Evolutionary conservation across 225 moss, liverwort and hornwort genomes (phyloP).

Genomic region (Bryoerythrophyllum caledonicum): DNA sequence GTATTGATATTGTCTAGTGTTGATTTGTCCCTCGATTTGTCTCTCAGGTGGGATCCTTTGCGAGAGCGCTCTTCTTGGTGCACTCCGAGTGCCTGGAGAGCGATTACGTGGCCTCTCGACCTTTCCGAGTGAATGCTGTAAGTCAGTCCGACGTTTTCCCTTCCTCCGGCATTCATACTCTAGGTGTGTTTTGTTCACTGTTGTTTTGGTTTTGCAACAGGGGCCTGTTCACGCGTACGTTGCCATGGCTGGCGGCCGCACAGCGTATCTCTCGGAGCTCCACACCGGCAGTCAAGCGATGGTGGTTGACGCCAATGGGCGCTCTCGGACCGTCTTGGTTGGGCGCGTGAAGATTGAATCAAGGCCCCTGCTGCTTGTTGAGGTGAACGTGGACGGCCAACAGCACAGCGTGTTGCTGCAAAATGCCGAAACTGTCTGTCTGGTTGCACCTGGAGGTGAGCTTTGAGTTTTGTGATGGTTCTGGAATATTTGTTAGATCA

Average conservation of each 20-base stretch:
- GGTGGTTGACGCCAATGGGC: slow-evolving; percentile 72
- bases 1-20: background rate
- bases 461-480: background rate
- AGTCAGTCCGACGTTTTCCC: slow-evolving; percentile 15
- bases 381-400: slow-evolving; percentile 64
- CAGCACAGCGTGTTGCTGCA: slow-evolving; percentile 81
- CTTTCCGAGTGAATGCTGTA: slow-evolving; percentile 99
- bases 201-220: slow-evolving; percentile 27
- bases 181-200: background rate
- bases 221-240: slow-evolving; percentile 97
- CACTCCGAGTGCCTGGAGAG: slow-evolving; percentile 89
- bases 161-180: background rate
- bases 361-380: slow-evolving; percentile 81
- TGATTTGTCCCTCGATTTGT: background rate
- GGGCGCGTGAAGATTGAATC: slow-evolving; percentile 95
- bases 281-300: slow-evolving; percentile 78
- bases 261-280: slow-evolving; percentile 84
- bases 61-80: slow-evolving; percentile 84
- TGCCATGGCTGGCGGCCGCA: slow-evolving; percentile 76
- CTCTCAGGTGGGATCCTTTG: slow-evolving; percentile 86
- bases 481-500: too few species aligned
- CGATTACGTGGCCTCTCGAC: slow-evolving; percentile 78
- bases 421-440: slow-evolving; percentile 91
- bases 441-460: slow-evolving; percentile 59
- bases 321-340: slow-evolving; percentile 64